Conservation (phyloP, 75 land plant species). For the Pseudotsuga menziesii region DNA sequence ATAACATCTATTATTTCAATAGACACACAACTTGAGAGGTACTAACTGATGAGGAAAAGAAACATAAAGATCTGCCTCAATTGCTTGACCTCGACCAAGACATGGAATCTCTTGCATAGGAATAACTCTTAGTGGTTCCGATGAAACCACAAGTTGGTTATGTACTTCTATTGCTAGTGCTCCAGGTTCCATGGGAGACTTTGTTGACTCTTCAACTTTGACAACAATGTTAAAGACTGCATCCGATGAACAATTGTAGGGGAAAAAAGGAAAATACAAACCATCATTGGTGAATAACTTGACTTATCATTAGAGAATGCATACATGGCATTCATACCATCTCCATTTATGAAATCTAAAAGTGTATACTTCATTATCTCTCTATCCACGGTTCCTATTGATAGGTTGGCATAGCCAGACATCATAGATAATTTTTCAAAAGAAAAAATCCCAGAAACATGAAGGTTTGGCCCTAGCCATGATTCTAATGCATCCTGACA, state of each 20-base stretch:
- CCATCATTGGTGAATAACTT: constrained; percentile 17
- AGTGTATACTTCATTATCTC: constrained; percentile 43
- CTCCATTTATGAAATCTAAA: constrained; percentile 73
- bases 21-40: constrained; percentile 63
- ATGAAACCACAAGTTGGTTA: not conserved
- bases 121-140: constrained; percentile 29
- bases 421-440: constrained; percentile 13
- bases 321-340: too few species aligned
- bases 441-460: constrained; percentile 4
- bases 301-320: constrained; percentile 47
- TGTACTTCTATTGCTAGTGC: not conserved
- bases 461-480: constrained; percentile 63
- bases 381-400: constrained; percentile 35
- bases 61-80: constrained; percentile 45
- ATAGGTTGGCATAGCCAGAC: constrained; percentile 49
- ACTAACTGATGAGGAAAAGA: constrained; percentile 71
- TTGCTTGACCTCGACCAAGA: constrained; percentile 51
- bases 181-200: not conserved
- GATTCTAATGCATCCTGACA: constrained; percentile 61
- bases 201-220: constrained; percentile 1
- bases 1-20: constrained; percentile 42
- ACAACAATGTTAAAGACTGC: constrained; percentile 9
- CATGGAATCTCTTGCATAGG: constrained; percentile 52
- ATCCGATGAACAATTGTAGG: constrained; percentile 8
- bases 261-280: constrained; percentile 8